phyloP scores from a whole-genome alignment of 495 filamentous ascomycete genomes.

The Rostrohypoxylon terebratum region DNA sequence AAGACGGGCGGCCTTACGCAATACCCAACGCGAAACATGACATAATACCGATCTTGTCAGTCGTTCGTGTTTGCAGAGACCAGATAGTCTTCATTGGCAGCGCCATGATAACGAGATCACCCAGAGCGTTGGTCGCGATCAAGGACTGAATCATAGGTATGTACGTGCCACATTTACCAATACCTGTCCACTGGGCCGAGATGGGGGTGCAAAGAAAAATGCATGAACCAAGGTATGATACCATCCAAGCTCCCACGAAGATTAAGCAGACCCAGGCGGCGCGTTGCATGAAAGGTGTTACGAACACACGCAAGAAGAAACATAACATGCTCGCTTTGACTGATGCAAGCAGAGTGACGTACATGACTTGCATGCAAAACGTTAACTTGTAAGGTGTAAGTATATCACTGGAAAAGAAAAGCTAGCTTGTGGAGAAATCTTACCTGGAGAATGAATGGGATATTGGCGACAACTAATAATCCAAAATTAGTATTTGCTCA shows the following conservation, averaged over 20 bases:
- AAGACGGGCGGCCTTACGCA: slow-evolving; percentile 56
- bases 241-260: slow-evolving; percentile 46
- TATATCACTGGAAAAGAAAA: neutral
- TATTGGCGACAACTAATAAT: slow-evolving; percentile 17
- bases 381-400: slow-evolving; percentile 19
- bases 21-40: slow-evolving; percentile 64
- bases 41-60: slow-evolving; percentile 61
- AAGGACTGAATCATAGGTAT: slow-evolving; percentile 53
- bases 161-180: slow-evolving; percentile 23
- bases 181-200: slow-evolving; percentile 33
- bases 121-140: slow-evolving; percentile 66
- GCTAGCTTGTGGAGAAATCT: neutral
- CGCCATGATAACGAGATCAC: slow-evolving; percentile 64
- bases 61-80: slow-evolving; percentile 59
- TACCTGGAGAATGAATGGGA: slow-evolving; percentile 41
- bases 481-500: neutral
- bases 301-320: slow-evolving; percentile 51
- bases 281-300: slow-evolving; percentile 46
- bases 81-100: slow-evolving; percentile 64
- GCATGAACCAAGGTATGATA: slow-evolving; percentile 43
- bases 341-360: slow-evolving; percentile 38
- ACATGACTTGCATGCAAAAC: slow-evolving; percentile 44
- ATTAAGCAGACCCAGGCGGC: slow-evolving; percentile 44
- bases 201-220: slow-evolving; percentile 55
- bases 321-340: slow-evolving; percentile 45